Percentiles rank a stretch among this genome's conserved stretches.
phyloP scores from a whole-genome alignment of 768 basidiomycete genomes.

The Lactarius sanguifluus region DNA sequence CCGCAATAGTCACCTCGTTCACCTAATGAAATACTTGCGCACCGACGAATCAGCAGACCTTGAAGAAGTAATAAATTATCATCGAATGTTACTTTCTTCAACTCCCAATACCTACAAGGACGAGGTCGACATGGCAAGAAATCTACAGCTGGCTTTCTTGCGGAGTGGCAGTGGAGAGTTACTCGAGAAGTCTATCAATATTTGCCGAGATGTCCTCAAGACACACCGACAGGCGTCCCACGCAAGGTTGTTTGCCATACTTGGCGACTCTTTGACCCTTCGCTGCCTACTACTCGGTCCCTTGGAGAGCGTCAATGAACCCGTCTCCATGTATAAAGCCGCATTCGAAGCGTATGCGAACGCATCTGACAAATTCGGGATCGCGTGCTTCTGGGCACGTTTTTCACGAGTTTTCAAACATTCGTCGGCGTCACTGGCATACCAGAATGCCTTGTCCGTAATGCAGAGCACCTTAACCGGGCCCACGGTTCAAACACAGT shows the following conservation, averaged over 20 bases:
- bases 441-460: conserved; percentile 5
- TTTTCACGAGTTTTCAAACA: not conserved
- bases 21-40: not conserved
- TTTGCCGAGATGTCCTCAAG: conserved; percentile 4
- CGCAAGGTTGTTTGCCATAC: not conserved
- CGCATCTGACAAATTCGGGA: not conserved
- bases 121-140: not conserved
- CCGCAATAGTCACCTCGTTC: conserved; percentile 1
- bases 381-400: not conserved
- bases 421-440: conserved; percentile 1
- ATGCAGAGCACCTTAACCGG: not conserved
- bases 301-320: not conserved
- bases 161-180: not conserved
- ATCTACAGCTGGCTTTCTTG: not conserved
- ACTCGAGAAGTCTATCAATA: conserved; percentile 11
- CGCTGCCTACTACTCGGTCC: not conserved
- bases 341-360: not conserved
- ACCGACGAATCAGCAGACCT: conserved; percentile 4
- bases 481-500: conserved; percentile 12
- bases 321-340: not conserved
- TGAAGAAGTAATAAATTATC: conserved; percentile 5
- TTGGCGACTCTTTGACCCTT: not conserved
- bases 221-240: not conserved
- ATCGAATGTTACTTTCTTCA: conserved; percentile 1
- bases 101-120: conserved; percentile 1